Base-by-base conservation (phyloP, 192 early-diverging fungal species). In the Coemansia sp. region DNA sequence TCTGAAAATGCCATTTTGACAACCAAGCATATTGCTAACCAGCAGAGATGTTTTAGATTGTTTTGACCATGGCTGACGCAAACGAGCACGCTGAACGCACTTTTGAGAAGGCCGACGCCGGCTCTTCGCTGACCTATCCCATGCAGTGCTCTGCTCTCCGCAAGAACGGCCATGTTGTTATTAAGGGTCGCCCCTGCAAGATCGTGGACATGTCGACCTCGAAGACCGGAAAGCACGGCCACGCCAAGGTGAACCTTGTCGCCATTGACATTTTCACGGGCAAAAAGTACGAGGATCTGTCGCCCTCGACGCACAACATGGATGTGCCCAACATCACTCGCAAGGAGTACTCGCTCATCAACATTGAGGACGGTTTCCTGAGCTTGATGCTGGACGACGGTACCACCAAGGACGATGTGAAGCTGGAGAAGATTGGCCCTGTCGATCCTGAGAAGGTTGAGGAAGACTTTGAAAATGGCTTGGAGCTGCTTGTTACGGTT, bases 141-240 rank as follows among this genome's bases (percentile, higher is more conserved):
- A 85, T 97, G 81, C 94, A 97, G 86, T 99, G 97, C 84, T 99
- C 97, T 80, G 93, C 93, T 62, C 91, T 99, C 66, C 88, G 97
- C 77, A 99, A 97, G 88, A 90, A 89, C 86, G 97, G 95, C 14
- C 85, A 88, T 83, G 97, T 99, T 64, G 86, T 93, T 58, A 90
- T 99, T 75, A 99, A 98, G 87, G 92, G 93, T 56, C 91, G 93
- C 54, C 97, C 97, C 73, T 99, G 97, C 88, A 99, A 98, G 90
- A 96, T 99, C 51, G 86, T 96, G 46, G 94, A 97, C 74, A 98
- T 99, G 93, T 94, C 94, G 51, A 99, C 97, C 81, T 98, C 95
- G 82, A 99, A 99, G 90, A 99, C 97, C 65, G 97, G 97, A 72
- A 99, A 99, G 93, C 97, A 99, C 91, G 97, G 95, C 55, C 97